Base-by-base conservation (phyloP, 1,284 basidiomycete genomes). In the Sporisorium iseilematis-ciliati region DNA sequence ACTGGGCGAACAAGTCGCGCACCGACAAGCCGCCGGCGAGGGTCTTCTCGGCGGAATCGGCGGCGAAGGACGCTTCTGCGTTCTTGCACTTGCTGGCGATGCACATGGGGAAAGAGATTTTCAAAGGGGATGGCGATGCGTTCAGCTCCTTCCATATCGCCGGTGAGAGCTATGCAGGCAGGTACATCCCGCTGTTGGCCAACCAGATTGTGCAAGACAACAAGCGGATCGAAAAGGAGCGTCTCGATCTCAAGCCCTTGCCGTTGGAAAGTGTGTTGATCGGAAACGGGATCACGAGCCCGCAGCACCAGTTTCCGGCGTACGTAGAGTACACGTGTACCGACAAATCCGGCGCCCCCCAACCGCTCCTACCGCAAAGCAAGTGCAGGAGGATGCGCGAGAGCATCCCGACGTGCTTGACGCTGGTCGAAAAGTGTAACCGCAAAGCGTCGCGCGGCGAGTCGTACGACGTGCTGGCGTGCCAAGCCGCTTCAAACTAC, bases 211-310 rank as follows among this genome's bases (percentile, higher is more conserved):
- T 84, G 5, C 42, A 68, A 29, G 83, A 84, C 72, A 84, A 84
- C 61, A 71, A 80, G 57, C 61, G 58, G 41, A 77, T 79, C 21
- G 12, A 56, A 60, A 21, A 78, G 84, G 60, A 38, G 35, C 12
- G 46, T 70, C n/a, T n/a, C 8, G 77, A 77, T 16, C 55, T 84
- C 45, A 43, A 59, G n/a, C 81, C 83, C 0, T 57, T 84, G 33
- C 81, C 83, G 3, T 68, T 83, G 12, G 50, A 33, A 0, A 80
- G 77, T 21, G 72, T 84, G 14, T 49, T 84, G 51, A 84, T 84
- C 57, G 83, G 83, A n/a, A 85, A 85, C 57, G 83, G 83, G 6
- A 78, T 84, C 66, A 84, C 83, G 25, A 78, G 74, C 20, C 83
- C 83, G 21, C 54, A 75, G 45, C 69, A 81, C 56, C 80, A 82